Percentiles rank a stretch among this genome's conserved stretches.
These are phyloP conservation scores for Colletotrichum eleusines DNA, from an alignment of 2,329 filamentous ascomycete genomes.

Conservation along the genomic window DNA sequence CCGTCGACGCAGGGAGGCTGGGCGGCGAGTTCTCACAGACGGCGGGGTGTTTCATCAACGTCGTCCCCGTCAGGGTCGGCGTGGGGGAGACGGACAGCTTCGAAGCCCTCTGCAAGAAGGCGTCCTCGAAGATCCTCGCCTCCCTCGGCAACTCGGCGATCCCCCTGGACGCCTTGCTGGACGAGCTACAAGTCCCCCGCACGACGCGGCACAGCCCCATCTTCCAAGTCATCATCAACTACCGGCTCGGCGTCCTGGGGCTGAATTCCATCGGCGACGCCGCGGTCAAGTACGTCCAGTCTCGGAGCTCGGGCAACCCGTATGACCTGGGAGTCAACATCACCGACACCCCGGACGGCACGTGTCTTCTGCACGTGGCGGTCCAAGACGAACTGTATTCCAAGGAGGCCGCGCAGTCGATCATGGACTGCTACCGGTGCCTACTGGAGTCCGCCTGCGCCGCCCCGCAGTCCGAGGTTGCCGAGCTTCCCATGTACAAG, in stretches of 20 bases:
- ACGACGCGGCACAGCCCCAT: constrained; percentile 57
- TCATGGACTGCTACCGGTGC: neutral
- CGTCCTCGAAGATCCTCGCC: constrained; percentile 42
- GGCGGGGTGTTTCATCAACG: constrained; percentile 62
- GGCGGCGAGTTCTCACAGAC: constrained; percentile 50
- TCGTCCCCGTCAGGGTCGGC: constrained; percentile 59
- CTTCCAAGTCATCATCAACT: constrained; percentile 60
- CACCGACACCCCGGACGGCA: constrained; percentile 11
- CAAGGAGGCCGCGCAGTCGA: constrained; percentile 8
- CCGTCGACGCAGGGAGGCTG: constrained; percentile 58
- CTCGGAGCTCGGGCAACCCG: constrained; percentile 14
- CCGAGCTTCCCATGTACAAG: neutral
- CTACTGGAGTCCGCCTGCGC: constrained; percentile 9
- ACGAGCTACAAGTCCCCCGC: constrained; percentile 56
- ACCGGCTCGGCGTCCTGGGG: constrained; percentile 45
- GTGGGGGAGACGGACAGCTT: neutral
- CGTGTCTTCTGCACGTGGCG: neutral
- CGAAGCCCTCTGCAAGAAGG: neutral
- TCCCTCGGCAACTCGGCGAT: constrained; percentile 58
- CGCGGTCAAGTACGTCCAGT: constrained; percentile 3
- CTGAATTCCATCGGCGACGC: constrained; percentile 5
- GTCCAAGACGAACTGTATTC: constrained; percentile 9
- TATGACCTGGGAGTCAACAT: constrained; percentile 23
- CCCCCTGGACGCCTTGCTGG: constrained; percentile 63
- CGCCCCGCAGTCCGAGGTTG: neutral